A percentile compares a stretch with the other conserved stretches of the same genome.
phyloP scores from a whole-genome alignment of 805 yeast species.

The Grigorovia transvaalensis region DNA sequence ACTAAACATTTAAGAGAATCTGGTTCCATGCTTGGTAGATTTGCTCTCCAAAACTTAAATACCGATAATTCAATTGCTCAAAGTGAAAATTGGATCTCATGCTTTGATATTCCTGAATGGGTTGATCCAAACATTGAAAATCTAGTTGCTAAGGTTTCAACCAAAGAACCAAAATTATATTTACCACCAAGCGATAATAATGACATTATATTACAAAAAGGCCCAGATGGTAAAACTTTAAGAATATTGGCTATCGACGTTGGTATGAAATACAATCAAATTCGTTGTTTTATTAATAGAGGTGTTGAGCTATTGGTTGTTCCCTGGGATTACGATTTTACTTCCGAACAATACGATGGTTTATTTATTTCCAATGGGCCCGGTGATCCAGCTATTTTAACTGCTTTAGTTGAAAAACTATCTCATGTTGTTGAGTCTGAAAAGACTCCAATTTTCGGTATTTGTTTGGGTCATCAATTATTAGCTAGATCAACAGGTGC shows the following conservation, averaged over 20 bases:
- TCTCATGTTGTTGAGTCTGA: conserved; percentile 47
- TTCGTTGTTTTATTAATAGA: conserved; percentile 89
- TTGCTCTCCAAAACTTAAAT: conserved; percentile 46
- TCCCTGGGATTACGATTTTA: conserved; percentile 88
- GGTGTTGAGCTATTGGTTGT: conserved; percentile 95
- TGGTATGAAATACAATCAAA: conserved; percentile 97
- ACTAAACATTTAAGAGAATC: conserved; percentile 86
- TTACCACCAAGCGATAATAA: conserved; percentile 46
- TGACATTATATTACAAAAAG: conserved; percentile 35
- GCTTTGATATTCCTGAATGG: conserved; percentile 77
- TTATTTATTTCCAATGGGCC: conserved; percentile 96
- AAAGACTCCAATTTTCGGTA: conserved; percentile 89
- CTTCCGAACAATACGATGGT: conserved; percentile 81
- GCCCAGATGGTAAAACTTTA: conserved; percentile 65
- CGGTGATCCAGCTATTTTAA: conserved; percentile 92
- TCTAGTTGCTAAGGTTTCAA: conserved; percentile 85
- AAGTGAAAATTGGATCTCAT: conserved; percentile 44
- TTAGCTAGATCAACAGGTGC: conserved; percentile 95
- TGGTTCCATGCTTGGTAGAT: conserved; percentile 90
- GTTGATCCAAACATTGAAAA: conserved; percentile 85
- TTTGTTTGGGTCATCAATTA: conserved; percentile 96
- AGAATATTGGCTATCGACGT: conserved; percentile 89
- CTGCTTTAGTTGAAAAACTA: conserved; percentile 53
- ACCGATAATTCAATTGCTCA: conserved; percentile 24
- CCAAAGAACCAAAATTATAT: conserved; percentile 63